Evolutionary conservation across 2,329 filamentous ascomycete genomes (phyloP).

Genomic region (Aureobasidium uvarum): DNA sequence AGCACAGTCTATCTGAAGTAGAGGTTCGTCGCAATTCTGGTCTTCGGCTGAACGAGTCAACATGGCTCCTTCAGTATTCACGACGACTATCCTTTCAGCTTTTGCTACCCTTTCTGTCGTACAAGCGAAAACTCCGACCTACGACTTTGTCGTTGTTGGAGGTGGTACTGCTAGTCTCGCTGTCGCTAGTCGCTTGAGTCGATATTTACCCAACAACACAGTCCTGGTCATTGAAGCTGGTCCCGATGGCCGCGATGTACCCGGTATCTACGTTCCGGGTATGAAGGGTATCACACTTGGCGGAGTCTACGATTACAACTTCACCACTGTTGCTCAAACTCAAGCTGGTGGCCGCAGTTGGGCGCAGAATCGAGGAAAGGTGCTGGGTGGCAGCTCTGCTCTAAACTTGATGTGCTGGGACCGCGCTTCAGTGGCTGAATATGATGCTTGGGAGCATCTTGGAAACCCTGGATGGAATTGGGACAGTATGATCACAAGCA

Average conservation of each 20-base stretch:
- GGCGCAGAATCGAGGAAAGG: constrained; percentile 45
- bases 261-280: constrained; percentile 32
- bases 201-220: constrained; percentile 33
- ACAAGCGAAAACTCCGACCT: background rate
- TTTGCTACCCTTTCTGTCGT: background rate
- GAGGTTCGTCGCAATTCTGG: background rate
- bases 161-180: constrained; percentile 36
- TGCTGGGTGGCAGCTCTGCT: constrained; percentile 42
- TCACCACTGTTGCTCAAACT: constrained; percentile 47
- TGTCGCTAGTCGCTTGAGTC: constrained; percentile 35
- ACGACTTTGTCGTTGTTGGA: constrained; percentile 36
- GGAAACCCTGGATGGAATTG: constrained; percentile 46
- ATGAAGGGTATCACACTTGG: constrained; percentile 31
- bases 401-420: constrained; percentile 38
- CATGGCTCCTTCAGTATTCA: constrained; percentile 2
- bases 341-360: constrained; percentile 43
- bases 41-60: background rate
- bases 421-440: constrained; percentile 32
- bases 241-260: constrained; percentile 27
- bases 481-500: constrained; percentile 38
- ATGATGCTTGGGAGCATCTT: constrained; percentile 40
- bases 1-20: background rate
- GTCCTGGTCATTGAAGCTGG: constrained; percentile 39
- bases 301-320: constrained; percentile 44
- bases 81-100: background rate